Conservation (phyloP, 2,329 filamentous ascomycete species). For the Endocalyx cinctus region DNA sequence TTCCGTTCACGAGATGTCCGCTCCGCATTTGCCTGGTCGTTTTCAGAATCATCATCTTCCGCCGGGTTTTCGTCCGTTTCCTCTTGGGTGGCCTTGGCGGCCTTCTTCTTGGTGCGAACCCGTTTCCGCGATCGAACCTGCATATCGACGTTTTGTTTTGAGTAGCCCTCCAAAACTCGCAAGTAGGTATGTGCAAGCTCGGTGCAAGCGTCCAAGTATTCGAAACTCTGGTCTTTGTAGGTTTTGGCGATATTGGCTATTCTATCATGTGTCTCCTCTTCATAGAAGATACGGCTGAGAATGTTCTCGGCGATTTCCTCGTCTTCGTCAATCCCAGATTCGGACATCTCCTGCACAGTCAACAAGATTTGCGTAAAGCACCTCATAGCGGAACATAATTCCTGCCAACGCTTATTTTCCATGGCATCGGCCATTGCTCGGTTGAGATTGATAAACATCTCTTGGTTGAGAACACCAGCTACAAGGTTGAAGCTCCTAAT, state of each 20-base stretch:
- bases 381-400: constrained; percentile 81
- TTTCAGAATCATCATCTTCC: constrained; percentile 63
- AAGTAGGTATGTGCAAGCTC: constrained; percentile 90
- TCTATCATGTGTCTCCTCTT: constrained; percentile 87
- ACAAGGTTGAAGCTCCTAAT: constrained; percentile 80
- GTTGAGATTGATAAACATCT: constrained; percentile 88
- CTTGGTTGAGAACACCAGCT: constrained; percentile 85
- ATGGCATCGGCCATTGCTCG: constrained; percentile 73
- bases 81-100: constrained; percentile 39
- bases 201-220: constrained; percentile 87
- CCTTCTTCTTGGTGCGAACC: constrained; percentile 68
- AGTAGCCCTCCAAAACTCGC: constrained; percentile 86
- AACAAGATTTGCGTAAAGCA: constrained; percentile 93
- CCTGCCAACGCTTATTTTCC: constrained; percentile 82
- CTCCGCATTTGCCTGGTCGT: constrained; percentile 69
- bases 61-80: constrained; percentile 47
- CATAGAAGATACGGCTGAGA: constrained; percentile 95
- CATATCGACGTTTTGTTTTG: constrained; percentile 90
- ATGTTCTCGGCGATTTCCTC: constrained; percentile 98
- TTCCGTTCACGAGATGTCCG: constrained; percentile 75
- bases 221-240: constrained; percentile 93
- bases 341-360: constrained; percentile 88
- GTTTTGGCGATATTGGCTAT: constrained; percentile 73
- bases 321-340: constrained; percentile 82
- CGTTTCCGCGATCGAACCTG: constrained; percentile 81